A percentile compares a stretch with the other conserved stretches of the same genome.
These are phyloP conservation scores for Arachnopeziza araneosa DNA, from an alignment of 2,329 filamentous ascomycete species.

Conservation along the genomic window DNA sequence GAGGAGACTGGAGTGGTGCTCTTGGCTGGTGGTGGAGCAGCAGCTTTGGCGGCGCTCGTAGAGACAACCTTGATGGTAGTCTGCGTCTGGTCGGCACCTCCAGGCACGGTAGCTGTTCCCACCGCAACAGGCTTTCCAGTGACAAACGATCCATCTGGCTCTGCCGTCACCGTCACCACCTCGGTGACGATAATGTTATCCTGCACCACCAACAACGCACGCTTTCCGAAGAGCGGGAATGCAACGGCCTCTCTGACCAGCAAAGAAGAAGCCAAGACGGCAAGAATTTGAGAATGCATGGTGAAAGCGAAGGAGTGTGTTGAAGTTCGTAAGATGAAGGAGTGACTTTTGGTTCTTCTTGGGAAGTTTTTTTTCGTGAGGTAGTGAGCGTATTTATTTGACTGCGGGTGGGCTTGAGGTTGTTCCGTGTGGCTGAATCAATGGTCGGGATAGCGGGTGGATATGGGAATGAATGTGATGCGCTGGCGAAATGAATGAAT, in stretches of 20 bases:
- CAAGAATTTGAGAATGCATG: neutral
- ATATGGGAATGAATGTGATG: neutral
- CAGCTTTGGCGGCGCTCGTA: slow-evolving; percentile 1
- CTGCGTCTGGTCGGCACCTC: slow-evolving; percentile 1
- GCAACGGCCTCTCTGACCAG: neutral
- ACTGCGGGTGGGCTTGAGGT: neutral
- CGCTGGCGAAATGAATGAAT: neutral
- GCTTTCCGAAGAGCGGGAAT: slow-evolving; percentile 7
- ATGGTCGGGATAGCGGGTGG: neutral
- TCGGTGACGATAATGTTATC: slow-evolving; percentile 22
- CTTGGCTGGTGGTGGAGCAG: neutral
- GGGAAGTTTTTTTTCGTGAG: neutral
- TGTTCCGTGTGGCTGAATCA: neutral
- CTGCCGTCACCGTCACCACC: slow-evolving; percentile 19
- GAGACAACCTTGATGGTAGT: neutral
- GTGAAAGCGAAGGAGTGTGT: neutral
- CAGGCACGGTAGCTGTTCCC: slow-evolving; percentile 16
- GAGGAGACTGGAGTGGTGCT: neutral
- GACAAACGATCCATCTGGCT: slow-evolving; percentile 16
- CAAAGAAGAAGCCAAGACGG: neutral
- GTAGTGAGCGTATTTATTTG: neutral
- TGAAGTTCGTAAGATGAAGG: neutral
- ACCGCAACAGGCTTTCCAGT: slow-evolving; percentile 18
- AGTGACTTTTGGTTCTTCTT: neutral
- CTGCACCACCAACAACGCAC: slow-evolving; percentile 16